Evolutionary conservation across 1,284 basidiomycete species (phyloP), one percentile per base, ranked within the genome.

Genomic region (Tetrapyrgos nigripes): DNA sequence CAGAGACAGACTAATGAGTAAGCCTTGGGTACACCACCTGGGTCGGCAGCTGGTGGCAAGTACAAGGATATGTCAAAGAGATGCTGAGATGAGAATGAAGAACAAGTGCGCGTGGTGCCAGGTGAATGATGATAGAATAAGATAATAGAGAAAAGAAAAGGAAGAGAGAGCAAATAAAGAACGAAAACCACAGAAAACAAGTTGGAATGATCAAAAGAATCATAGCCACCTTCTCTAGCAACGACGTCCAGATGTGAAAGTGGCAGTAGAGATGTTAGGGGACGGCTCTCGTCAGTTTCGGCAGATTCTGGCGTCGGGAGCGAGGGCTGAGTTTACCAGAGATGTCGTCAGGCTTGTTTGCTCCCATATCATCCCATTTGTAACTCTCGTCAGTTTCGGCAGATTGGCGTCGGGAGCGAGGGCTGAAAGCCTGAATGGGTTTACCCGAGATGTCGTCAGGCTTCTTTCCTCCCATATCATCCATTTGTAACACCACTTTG

Each of bases 221-320:
- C 83, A 54, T 72, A 76, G 62, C 80, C 79, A 60, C 87, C 84
- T 61, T 90, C 92, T 17, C 37, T 11, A 46, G 93, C 93, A 48
- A 94, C 87, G 47, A 91, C 91, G 68, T 91, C 89, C 60, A 93
- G 78, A 59, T 90, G 83, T 29, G 91, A 85, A 68, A 91, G 93
- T 5, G 91, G 89, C 43, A 91, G 91, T 50, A 89, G 80, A 57
- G 84, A 64, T 40, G 37, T 9, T 17, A n/a, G 17, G 19, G 37
- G 37, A n/a, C 13, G 19, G 13, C 14, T n/a, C 55, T 70, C 53
- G 66, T 76, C 69, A 76, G 71, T n/a, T n/a, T 40, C 45, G 14
- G 49, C 29, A 14, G 45, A 53, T 19, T 33, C 19, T 21, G 57
- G 46, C n/a, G 57, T 55, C n/a, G 55, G 46, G 28, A 56, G 23